phyloP scores from a whole-genome alignment of 352 stramenopile species.

The Phytophthora uliginosa region DNA sequence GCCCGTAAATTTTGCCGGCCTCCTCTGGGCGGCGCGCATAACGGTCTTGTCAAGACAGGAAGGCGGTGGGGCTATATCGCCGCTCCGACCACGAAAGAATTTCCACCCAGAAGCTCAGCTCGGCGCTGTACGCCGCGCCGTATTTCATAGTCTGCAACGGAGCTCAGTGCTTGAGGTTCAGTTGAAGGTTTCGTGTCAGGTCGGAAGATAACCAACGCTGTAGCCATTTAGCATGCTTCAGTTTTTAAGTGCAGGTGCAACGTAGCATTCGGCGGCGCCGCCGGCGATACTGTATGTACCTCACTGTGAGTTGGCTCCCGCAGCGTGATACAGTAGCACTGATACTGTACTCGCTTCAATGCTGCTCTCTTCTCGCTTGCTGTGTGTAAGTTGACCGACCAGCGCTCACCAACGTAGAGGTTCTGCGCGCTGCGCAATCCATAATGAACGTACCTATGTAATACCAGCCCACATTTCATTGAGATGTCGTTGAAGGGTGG shows the following conservation, averaged over 20 bases:
- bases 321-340: too few relatives aligned
- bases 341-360: neutral
- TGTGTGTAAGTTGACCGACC: neutral
- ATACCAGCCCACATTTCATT: neutral
- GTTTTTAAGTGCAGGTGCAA: neutral
- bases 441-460: neutral
- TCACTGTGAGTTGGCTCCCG: neutral
- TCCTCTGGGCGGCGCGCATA: neutral
- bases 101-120: slow-evolving; percentile 4
- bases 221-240: slow-evolving; percentile 26
- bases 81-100: neutral
- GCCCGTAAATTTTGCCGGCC: slow-evolving; percentile 18
- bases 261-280: neutral
- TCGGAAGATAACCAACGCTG: slow-evolving; percentile 18
- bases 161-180: neutral
- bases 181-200: slow-evolving; percentile 3
- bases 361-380: neutral
- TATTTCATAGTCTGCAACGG: neutral
- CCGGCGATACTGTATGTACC: neutral
- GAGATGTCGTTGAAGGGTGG: neutral
- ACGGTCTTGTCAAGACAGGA: neutral
- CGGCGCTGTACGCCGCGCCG: neutral
- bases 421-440: neutral
- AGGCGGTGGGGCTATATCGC: neutral
- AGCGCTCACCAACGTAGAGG: neutral